A percentile compares a stretch with the other conserved stretches of the same genome.
phyloP scores from a whole-genome alignment of 192 early-diverging fungal species.

The Allomyces arbusculus region DNA sequence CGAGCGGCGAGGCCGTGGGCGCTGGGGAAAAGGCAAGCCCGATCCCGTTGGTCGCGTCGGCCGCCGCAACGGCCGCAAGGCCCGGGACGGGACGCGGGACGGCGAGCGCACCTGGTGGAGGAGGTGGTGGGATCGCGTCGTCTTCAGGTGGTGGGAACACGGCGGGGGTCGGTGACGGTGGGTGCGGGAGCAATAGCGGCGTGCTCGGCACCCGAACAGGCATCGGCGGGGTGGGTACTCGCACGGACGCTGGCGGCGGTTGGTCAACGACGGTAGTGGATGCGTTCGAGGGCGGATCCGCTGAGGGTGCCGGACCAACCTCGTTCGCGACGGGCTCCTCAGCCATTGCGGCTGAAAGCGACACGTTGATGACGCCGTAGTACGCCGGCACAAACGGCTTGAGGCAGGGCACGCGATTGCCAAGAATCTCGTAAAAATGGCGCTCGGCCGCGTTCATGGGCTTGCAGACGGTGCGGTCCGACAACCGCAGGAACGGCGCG shows the following conservation, averaged over 20 bases:
- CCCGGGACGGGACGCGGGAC: no score
- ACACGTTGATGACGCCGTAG: conserved; percentile 85
- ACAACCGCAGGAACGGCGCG: conserved; percentile 83
- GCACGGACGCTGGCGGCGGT: conserved; percentile 18
- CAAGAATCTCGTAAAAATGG: conserved; percentile 75
- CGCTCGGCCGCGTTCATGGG: conserved; percentile 66
- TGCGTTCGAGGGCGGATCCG: no score
- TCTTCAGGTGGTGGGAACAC: no score
- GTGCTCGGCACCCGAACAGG: conserved; percentile 24
- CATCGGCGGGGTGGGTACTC: conserved; percentile 5
- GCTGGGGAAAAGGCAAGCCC: no score
- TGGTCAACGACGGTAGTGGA: conserved; percentile 19
- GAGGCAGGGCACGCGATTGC: conserved; percentile 49
- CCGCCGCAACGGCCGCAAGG: no score
- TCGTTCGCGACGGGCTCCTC: conserved; percentile 1
- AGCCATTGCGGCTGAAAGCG: conserved; percentile 12
- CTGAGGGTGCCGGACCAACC: neutral
- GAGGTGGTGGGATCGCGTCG: no score
- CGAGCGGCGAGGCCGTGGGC: no score
- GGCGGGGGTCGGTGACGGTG: no score
- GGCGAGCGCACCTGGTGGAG: no score
- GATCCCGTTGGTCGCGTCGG: no score
- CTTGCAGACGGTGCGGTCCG: conserved; percentile 91
- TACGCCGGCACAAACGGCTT: conserved; percentile 79
- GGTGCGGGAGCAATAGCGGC: no score